Base-by-base conservation (phyloP, 495 filamentous ascomycete species). In the Hypoxylon fuscum region DNA sequence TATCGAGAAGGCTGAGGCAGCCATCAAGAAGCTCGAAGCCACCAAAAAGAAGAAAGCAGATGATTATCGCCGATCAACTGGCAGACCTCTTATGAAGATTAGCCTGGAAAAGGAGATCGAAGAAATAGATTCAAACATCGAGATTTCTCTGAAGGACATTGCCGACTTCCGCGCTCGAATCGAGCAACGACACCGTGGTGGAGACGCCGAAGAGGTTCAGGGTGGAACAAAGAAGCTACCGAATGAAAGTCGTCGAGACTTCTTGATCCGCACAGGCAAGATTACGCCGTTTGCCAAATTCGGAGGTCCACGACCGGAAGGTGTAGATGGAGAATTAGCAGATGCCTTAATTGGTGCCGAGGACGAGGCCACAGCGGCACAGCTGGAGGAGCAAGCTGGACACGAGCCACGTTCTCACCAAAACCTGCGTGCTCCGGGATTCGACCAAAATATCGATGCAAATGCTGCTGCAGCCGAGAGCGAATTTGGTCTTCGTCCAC, bases 211-310 rank as follows among this genome's bases (percentile, higher is more conserved):
- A 9, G 72, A 75, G 14, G 67, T 66, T 1, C 66, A 69, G 5
- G 74, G 78, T 18, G 58, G 69, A 14, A 73, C 70, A 15, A 67
- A 72, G 10, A 85, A 83, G 48, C 72, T 93, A 56, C 86, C 90
- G 12, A 87, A 88, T 64, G 95, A 98, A 76, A 92, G 83, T 11
- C 86, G 90, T 47, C 84, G 93, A 43, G 92, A 96, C 23, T 98
- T 91, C 71, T 83, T 98, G 44, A 93, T 98, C 29, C 85, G 95
- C 5, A 98, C 94, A 0, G 95, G 95, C 48, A 97, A 98, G 74
- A 98, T 98, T 64, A 98, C 95, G 0, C 95, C 95, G 0, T 98
- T 98, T 56, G 88, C 93, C 2, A 87, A 86, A 47, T 82, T 93
- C 66, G 80, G 81, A 38, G 80, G 79, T 25, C 77, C 79, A 18